phyloP scores from a whole-genome alignment of 495 filamentous ascomycete species.

The Podospora appendiculata region DNA sequence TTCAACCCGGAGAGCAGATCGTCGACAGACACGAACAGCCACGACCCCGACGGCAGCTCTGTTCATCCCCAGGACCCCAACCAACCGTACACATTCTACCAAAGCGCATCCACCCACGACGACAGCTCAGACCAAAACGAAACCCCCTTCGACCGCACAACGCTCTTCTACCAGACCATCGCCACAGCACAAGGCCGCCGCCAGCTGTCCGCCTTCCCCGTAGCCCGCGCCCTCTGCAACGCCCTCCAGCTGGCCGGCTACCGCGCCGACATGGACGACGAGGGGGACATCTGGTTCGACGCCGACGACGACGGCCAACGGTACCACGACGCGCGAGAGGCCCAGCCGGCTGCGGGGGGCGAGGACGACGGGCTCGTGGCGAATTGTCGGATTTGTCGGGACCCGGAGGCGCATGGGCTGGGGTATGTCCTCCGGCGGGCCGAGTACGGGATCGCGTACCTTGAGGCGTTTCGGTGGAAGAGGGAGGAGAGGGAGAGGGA shows the following conservation, averaged over 20 bases:
- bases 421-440: neutral
- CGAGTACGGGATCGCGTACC: neutral
- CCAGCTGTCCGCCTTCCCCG: slow-evolving; percentile 3
- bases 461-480: slow-evolving; percentile 2
- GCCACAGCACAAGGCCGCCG: neutral
- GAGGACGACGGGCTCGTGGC: neutral
- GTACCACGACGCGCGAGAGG: slow-evolving; percentile 8
- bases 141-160: neutral
- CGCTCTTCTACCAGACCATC: slow-evolving; percentile 1
- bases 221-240: slow-evolving; percentile 3
- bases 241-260: slow-evolving; percentile 6
- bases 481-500: neutral
- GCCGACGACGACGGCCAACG: slow-evolving; percentile 3
- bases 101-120: too few relatives aligned
- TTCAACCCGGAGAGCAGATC: too few relatives aligned
- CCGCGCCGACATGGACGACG: slow-evolving; percentile 7
- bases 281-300: slow-evolving; percentile 10
- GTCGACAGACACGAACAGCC: too few relatives aligned
- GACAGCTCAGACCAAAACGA: neutral
- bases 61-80: too few relatives aligned
- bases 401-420: slow-evolving; percentile 2
- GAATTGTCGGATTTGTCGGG: slow-evolving; percentile 3
- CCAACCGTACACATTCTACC: too few relatives aligned
- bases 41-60: too few relatives aligned
- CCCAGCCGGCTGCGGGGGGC: neutral